Evolutionary conservation across 257 asterid species (phyloP), one percentile per base, ranked within the genome.

Genomic region (Linderniella brevidens): DNA sequence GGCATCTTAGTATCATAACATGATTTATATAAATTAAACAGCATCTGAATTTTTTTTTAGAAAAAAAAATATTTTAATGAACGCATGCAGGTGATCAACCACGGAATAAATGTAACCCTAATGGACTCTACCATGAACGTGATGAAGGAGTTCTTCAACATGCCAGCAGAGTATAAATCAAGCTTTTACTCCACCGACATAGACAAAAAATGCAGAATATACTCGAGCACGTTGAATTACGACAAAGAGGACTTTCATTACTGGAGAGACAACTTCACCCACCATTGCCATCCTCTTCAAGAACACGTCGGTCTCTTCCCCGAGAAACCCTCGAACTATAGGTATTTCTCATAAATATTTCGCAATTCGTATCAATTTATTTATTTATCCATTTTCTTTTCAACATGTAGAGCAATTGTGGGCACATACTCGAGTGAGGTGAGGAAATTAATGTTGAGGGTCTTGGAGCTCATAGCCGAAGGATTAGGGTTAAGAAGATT

Each of bases 231-330:
- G 3, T 4, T 68, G 37, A 67, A 71, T 39, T 71, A 82, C 36
- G 68, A 68, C 25, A 49, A 42, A 0, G 92, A 74, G 58, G 66
- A 71, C 1, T 18, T 73, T 49, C 82, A 74, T 41, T 71, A 59
- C 19, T 76, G 92, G 92, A 73, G 79, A 61, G 87, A 82, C 19
- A 72, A 69, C 47, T 56, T 79, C 45, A 69, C 79, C 5, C 93
- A 80, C 58, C 69, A 59, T 14, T 74, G 82, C 37, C 64, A 77
- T 42, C 93, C 93, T 0, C 12, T 77, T 0, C 57, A 77, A 40
- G 69, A 80, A 0, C 55, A 68, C 18, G 35, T 65, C 11, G 59
- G 48, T 11, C 54, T 52, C 8, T 83, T 85, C 88, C 94, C 92
- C 4, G 57, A 63, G 25, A 60, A 59, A 6, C 93, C 93, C 8